Conservation (phyloP, 2,329 filamentous ascomycete species). For the Xenosphaeropsis pyriputrescens region DNA sequence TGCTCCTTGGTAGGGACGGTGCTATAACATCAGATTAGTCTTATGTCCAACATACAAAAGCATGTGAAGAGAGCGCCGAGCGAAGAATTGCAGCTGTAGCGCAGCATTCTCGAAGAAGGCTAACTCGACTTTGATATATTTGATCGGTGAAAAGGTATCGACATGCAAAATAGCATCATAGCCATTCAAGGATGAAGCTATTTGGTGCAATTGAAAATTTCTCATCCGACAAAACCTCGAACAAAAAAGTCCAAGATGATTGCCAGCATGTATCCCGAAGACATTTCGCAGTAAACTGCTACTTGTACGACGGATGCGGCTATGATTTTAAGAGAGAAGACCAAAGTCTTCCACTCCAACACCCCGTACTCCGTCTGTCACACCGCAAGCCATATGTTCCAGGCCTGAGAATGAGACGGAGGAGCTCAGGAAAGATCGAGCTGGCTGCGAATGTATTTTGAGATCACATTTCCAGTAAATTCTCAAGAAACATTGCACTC, state of each 20-base stretch:
- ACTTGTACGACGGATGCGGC: conserved; percentile 29
- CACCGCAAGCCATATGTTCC: conserved; percentile 26
- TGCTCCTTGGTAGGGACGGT: conserved; percentile 88
- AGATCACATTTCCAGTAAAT: too few species aligned
- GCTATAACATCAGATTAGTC: conserved; percentile 70
- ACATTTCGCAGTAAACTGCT: conserved; percentile 7
- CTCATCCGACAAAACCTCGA: conserved; percentile 71
- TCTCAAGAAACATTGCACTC: conserved; percentile 16
- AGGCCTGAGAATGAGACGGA: conserved; percentile 39
- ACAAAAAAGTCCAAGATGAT: conserved; percentile 32
- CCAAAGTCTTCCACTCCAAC: conserved; percentile 57
- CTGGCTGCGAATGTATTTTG: conserved; percentile 36
- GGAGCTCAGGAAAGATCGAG: conserved; percentile 60
- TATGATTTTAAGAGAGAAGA: conserved; percentile 69
- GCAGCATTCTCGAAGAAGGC: conserved; percentile 82
- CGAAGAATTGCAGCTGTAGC: conserved; percentile 83
- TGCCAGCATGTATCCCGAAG: conserved; percentile 15
- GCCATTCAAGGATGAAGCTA: too few species aligned
- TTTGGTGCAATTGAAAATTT: conserved; percentile 15
- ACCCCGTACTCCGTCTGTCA: conserved; percentile 52
- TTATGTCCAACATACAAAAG: conserved; percentile 47
- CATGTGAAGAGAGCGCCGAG: conserved; percentile 61
- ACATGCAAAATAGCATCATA: too few species aligned
- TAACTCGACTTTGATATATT: conserved; percentile 69
- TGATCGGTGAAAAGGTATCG: conserved; percentile 52